Base-by-base conservation (phyloP, 345 rosid species). In the Citrus glauca region DNA sequence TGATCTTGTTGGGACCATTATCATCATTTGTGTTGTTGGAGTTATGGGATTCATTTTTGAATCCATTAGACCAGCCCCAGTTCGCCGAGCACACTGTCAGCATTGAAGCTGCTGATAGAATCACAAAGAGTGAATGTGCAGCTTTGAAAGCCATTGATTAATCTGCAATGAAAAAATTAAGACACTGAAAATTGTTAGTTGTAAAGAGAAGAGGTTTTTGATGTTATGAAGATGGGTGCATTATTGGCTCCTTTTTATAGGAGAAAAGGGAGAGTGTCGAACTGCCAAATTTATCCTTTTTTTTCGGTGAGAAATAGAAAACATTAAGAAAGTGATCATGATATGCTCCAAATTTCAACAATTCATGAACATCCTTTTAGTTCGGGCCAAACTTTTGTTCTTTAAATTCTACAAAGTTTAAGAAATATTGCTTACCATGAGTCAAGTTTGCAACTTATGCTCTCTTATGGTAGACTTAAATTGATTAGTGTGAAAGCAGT, bases 1-100 rank as follows among this genome's bases (percentile, higher is more conserved):
- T 40, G 75, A 92, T 80, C 78, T 83, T 89, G 22, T 72, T 86
- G 37, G 92, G 82, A 42, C 37, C 64, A 32, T 48, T 57, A 38
- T 13, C 50, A 3, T 45, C 50, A 45, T 45, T 45, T 3, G 84
- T 77, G 28, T 61, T 71, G 70, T 80, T 74, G 19, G n/a, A 45
- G 78, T 27, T 38, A 62, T 79, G 77, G 40, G 72, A 55, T 2
- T 67, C 77, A 24, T 73, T 68, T 55, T 48, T 85, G 35, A 81
- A 73, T 14, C 80, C 76, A 9, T 65, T 63, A 17, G 70, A 72
- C 90, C 87, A 81, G 55, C 78, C 82, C 71, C 73, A 60, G 67
- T 59, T 79, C 6, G 84, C 88, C 71, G 56, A 33, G 20, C 80
- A 16, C 1, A 19, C 48, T 30, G 80, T 75, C 73, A 81, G 57